phyloP scores from a whole-genome alignment of 176 grass and related monocot genomes.

The Hordeum vulgare region DNA sequence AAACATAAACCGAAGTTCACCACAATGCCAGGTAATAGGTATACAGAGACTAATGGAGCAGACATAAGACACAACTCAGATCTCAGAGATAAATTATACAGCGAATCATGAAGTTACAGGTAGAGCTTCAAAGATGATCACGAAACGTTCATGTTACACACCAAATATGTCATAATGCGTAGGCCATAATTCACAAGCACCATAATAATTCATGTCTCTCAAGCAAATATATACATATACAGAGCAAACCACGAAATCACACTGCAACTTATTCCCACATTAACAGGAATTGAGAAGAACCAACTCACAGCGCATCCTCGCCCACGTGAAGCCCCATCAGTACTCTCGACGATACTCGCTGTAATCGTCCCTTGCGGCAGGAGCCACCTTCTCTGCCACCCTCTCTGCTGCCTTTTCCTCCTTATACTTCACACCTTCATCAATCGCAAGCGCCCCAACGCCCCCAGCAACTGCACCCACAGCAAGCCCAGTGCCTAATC shows the following conservation, averaged over 20 bases:
- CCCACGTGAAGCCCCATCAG: conserved; percentile 16
- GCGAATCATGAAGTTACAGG: background rate
- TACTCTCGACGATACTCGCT: conserved; percentile 63
- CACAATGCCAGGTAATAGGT: background rate
- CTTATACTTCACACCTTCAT: conserved; percentile 67
- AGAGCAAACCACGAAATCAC: conserved; percentile 8
- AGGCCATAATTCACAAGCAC: background rate
- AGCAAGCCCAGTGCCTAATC: conserved; percentile 55
- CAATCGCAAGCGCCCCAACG: conserved; percentile 50
- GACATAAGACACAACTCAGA: background rate
- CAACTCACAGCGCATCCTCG: conserved; percentile 31
- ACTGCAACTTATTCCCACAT: conserved; percentile 31
- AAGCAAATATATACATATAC: conserved; percentile 40
- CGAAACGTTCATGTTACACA: background rate
- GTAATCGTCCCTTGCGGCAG: conserved; percentile 42
- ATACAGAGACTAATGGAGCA: background rate
- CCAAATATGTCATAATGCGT: background rate
- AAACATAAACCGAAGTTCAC: background rate
- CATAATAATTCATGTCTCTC: background rate
- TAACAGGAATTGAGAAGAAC: conserved; percentile 28
- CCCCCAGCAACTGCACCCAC: conserved; percentile 59
- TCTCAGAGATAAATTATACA: background rate
- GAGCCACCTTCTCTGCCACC: conserved; percentile 44
- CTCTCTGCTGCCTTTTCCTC: conserved; percentile 65
- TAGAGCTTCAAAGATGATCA: background rate